Conservation (phyloP, 140 eudicot genomes). For the Oenanthe javanica region DNA sequence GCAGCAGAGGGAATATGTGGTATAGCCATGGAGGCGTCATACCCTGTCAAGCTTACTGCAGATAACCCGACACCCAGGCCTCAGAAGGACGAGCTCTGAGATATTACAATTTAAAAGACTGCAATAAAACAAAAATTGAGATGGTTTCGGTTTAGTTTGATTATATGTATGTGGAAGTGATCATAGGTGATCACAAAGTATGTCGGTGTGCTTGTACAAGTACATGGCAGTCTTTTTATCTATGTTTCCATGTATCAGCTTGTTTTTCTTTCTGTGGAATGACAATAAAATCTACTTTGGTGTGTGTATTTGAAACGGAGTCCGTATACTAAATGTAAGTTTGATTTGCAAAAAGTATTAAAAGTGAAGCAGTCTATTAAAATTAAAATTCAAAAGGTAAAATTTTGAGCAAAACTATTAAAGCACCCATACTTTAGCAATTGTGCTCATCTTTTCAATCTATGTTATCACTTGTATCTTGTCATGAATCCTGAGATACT, state of each 20-base stretch:
- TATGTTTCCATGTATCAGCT: conserved; percentile 1
- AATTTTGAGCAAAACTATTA: no score
- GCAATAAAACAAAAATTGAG: neutral
- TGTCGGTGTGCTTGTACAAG: neutral
- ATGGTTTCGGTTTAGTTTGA: neutral
- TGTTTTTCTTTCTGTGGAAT: neutral
- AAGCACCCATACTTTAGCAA: no score
- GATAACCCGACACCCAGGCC: conserved; percentile 35
- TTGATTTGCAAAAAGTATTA: no score
- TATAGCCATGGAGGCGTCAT: conserved; percentile 85
- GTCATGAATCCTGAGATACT: no score
- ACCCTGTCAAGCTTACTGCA: conserved; percentile 55
- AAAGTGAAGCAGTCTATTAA: no score
- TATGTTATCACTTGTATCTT: no score
- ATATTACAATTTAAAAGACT: neutral
- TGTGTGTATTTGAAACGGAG: neutral
- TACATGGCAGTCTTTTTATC: neutral
- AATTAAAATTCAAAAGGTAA: no score
- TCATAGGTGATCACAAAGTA: neutral
- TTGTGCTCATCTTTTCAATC: no score
- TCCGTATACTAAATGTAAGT: no score
- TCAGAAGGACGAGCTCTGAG: conserved; percentile 60
- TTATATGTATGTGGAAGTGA: neutral
- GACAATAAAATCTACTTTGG: neutral
- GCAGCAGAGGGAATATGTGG: conserved; percentile 77